Percentiles rank a stretch among this genome's conserved stretches.
These are phyloP conservation scores for Peronosclerospora sorghi DNA, from an alignment of 352 stramenopile genomes.

Conservation along the genomic window DNA sequence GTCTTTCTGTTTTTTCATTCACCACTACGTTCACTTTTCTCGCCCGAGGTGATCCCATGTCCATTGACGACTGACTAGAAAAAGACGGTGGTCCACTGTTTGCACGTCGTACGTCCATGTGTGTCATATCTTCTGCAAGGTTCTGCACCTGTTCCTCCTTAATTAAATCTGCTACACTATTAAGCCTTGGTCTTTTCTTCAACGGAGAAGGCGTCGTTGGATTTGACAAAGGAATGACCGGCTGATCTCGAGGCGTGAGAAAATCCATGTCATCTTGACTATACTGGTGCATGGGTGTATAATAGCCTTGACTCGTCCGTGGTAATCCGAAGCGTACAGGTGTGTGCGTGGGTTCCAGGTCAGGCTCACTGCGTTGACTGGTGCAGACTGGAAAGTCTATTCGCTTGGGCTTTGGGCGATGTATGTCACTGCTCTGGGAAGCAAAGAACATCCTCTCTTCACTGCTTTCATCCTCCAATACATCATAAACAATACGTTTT, in stretches of 20 bases:
- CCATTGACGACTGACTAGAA: constrained; percentile 42
- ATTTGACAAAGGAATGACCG: constrained; percentile 71
- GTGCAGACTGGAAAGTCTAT: constrained; percentile 63
- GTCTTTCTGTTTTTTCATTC: constrained; percentile 19
- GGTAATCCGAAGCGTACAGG: constrained; percentile 19
- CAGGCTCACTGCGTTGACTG: constrained; percentile 62
- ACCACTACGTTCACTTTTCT: constrained; percentile 13
- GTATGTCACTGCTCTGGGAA: constrained; percentile 34
- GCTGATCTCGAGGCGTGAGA: constrained; percentile 72
- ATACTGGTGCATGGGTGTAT: constrained; percentile 51
- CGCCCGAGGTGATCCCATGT: constrained; percentile 23
- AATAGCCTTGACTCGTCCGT: constrained; percentile 25
- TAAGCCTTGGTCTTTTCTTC: constrained; percentile 58
- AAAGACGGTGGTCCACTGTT: constrained; percentile 27
- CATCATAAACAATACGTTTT: constrained; percentile 72
- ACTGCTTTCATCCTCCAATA: constrained; percentile 43
- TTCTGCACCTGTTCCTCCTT: constrained; percentile 57
- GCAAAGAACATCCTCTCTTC: constrained; percentile 19
- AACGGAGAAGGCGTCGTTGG: constrained; percentile 72
- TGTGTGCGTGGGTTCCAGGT: constrained; percentile 36
- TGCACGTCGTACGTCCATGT: constrained; percentile 49
- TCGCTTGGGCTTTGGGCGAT: constrained; percentile 41
- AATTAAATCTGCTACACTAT: constrained; percentile 24
- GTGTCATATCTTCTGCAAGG: constrained; percentile 62
- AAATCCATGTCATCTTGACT: constrained; percentile 83